A percentile compares a stretch with the other conserved stretches of the same genome.
Evolutionary conservation across 139 green algal species (phyloP).

Genomic region (Choricystis sp.): DNA sequence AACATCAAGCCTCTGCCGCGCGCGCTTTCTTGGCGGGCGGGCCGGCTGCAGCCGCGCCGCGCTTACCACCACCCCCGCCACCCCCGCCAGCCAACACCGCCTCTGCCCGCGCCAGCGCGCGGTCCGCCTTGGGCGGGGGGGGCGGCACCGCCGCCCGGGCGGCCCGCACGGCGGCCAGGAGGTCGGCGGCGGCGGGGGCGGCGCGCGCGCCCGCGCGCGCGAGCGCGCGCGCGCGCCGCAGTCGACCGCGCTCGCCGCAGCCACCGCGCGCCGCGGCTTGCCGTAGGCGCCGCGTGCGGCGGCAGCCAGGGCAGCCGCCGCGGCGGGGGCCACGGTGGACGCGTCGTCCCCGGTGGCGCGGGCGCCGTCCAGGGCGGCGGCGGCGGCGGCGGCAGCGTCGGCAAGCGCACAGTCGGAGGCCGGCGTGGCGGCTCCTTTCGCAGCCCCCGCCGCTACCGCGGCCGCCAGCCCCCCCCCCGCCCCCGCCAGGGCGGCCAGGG

Average conservation of each 20-base stretch:
- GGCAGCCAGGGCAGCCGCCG: not conserved
- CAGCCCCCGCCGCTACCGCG: too few relatives aligned
- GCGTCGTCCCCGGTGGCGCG: too few relatives aligned
- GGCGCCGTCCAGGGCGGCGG: not conserved
- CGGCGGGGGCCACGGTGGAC: not conserved
- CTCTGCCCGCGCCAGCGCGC: not conserved
- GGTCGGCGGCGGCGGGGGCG: too few relatives aligned
- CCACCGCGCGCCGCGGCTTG: not conserved
- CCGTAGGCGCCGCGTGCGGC: not conserved
- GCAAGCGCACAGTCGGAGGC: not conserved
- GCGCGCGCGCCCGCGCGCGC: too few relatives aligned
- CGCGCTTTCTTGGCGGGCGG: not conserved
- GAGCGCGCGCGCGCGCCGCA: not conserved
- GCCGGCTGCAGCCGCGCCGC: not conserved
- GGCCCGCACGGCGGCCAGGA: not conserved
- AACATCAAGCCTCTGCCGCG: too few relatives aligned
- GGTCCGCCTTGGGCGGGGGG: not conserved
- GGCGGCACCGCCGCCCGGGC: not conserved
- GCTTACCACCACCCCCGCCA: not conserved
- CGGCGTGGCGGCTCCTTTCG: too few relatives aligned
- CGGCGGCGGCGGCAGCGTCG: not conserved
- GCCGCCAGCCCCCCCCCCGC: too few relatives aligned
- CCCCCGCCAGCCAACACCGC: not conserved
- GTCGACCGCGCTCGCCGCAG: not conserved
- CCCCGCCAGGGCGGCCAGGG: not conserved